phyloP scores from a whole-genome alignment of 192 early-diverging fungal species.

The Globomyces pollinis-pini region DNA sequence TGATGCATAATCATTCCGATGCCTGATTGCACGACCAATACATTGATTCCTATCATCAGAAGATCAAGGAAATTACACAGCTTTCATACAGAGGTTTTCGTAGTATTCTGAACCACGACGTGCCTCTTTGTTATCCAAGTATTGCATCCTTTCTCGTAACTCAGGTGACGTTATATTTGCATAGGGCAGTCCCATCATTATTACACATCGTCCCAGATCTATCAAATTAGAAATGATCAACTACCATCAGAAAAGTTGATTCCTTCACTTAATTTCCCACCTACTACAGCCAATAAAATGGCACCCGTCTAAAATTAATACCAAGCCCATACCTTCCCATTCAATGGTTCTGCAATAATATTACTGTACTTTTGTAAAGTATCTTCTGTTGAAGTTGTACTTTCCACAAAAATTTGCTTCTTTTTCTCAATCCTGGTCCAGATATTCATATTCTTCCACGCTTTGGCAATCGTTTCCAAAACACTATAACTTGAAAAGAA shows the following conservation, averaged over 20 bases:
- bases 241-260: conserved; percentile 85
- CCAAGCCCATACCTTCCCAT: no score
- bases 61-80: conserved; percentile 68
- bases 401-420: conserved; percentile 33
- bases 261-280: conserved; percentile 87
- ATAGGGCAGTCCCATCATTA: conserved; percentile 83
- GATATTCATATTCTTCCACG: conserved; percentile 45
- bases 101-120: conserved; percentile 60
- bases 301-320: no score
- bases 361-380: conserved; percentile 15
- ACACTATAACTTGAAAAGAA: conserved; percentile 82
- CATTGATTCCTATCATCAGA: conserved; percentile 10
- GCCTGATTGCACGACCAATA: conserved; percentile 82
- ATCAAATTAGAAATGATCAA: no score
- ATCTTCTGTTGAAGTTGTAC: conserved; percentile 16
- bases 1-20: conserved; percentile 76
- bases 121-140: conserved; percentile 29
- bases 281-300: conserved; percentile 81
- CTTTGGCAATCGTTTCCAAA: conserved; percentile 49
- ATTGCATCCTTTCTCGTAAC: conserved; percentile 66
- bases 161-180: conserved; percentile 70
- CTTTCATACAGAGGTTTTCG: conserved; percentile 87
- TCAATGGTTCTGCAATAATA: conserved; percentile 4
- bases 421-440: conserved; percentile 41
- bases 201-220: conserved; percentile 53